These are phyloP conservation scores for Tilletia walkeri DNA, from an alignment of 1,284 basidiomycete species.

Conservation along the genomic window DNA sequence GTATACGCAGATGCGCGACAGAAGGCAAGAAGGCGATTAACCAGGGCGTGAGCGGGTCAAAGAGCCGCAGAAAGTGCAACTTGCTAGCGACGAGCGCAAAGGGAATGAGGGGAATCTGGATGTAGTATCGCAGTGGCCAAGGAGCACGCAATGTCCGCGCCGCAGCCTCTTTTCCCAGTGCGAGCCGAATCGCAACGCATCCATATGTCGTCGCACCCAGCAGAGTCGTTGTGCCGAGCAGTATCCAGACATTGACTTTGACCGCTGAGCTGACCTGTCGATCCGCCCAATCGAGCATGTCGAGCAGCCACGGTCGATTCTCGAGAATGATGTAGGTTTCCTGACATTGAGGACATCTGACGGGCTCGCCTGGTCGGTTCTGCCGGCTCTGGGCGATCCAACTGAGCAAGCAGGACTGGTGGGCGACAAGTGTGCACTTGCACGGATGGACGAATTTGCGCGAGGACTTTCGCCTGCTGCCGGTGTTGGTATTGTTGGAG, in stretches of 20 bases:
- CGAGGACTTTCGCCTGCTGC: conserved; percentile 16
- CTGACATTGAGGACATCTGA: conserved; percentile 43
- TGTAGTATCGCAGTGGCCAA: conserved; percentile 48
- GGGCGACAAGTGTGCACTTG: conserved; percentile 47
- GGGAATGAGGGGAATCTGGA: conserved; percentile 51
- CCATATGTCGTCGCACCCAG: conserved; percentile 39
- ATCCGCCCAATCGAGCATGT: conserved; percentile 33
- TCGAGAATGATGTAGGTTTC: conserved; percentile 38
- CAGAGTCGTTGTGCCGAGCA: conserved; percentile 30
- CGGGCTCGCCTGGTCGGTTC: conserved; percentile 27
- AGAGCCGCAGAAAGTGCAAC: conserved; percentile 28
- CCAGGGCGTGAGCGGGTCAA: conserved; percentile 46
- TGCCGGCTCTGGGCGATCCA: conserved; percentile 41
- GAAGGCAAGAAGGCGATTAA: conserved; percentile 39
- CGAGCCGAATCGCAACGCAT: conserved; percentile 37
- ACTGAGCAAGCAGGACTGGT: conserved; percentile 41
- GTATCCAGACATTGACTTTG: conserved; percentile 27
- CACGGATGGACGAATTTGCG: conserved; percentile 45
- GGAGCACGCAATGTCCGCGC: conserved; percentile 31
- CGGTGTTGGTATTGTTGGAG: too few relatives aligned
- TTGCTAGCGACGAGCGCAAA: conserved; percentile 44
- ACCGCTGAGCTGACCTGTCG: conserved; percentile 26
- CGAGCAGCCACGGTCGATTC: conserved; percentile 31
- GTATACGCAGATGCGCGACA: conserved; percentile 32
- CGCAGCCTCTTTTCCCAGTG: conserved; percentile 37